Percentiles rank a stretch among this genome's conserved stretches.
phyloP scores from a whole-genome alignment of 805 yeast species.

The Candida khao-thaluensis region DNA sequence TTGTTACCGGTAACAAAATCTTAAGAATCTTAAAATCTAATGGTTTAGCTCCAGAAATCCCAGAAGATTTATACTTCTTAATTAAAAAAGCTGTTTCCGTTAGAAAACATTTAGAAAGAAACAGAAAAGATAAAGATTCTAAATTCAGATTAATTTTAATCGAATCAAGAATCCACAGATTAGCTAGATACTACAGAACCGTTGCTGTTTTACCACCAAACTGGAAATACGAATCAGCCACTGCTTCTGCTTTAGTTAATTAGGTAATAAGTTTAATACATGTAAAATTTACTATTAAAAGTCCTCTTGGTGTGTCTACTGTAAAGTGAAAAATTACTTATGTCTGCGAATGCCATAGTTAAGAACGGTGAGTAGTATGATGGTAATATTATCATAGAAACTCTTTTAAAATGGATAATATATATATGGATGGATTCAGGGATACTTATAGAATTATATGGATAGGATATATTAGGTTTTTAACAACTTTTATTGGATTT shows the following conservation, averaged over 20 bases:
- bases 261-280: no score
- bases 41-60: slow-evolving; percentile 99
- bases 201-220: slow-evolving; percentile 98
- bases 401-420: no score
- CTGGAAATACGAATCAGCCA: slow-evolving; percentile 99
- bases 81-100: slow-evolving; percentile 99
- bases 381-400: no score
- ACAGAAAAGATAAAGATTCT: slow-evolving; percentile 99
- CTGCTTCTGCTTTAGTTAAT: slow-evolving; percentile 99
- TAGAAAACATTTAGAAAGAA: slow-evolving; percentile 99
- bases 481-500: not conserved
- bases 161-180: slow-evolving; percentile 99
- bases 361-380: no score
- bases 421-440: no score
- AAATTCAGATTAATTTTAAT: slow-evolving; percentile 99
- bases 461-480: no score
- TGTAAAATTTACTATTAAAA: slow-evolving; percentile 5
- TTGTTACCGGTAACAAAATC: slow-evolving; percentile 98
- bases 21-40: slow-evolving; percentile 98
- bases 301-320: no score
- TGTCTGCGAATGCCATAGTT: no score
- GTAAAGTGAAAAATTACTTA: no score
- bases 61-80: slow-evolving; percentile 99
- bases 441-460: no score
- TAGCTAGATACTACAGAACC: slow-evolving; percentile 99